phyloP scores from a whole-genome alignment of 1,284 basidiomycete species.

The Volvariella surrecta region DNA sequence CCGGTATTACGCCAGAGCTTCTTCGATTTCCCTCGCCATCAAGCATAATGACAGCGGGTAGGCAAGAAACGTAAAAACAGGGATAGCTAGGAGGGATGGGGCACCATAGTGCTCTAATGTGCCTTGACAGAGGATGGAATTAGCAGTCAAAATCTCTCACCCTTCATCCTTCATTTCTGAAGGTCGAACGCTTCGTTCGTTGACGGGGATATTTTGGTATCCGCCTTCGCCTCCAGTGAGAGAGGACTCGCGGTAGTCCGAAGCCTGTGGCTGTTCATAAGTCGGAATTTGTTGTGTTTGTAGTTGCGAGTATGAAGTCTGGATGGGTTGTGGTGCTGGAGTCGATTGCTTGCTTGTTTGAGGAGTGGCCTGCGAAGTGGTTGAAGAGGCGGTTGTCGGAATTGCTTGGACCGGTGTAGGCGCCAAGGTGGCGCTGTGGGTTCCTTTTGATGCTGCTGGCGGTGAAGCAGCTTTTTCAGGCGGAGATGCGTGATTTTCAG shows the following conservation, averaged over 20 bases:
- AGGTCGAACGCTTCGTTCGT: constrained; percentile 69
- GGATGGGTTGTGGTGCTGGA: constrained; percentile 15
- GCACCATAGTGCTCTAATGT: constrained; percentile 5
- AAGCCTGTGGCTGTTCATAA: constrained; percentile 53
- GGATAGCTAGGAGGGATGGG: neutral
- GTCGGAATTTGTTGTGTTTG: constrained; percentile 65
- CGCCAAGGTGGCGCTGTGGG: neutral
- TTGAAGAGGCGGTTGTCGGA: constrained; percentile 8
- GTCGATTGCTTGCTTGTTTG: constrained; percentile 11
- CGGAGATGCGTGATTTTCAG: constrained; percentile 7
- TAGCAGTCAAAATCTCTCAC: constrained; percentile 50
- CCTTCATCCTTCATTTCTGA: constrained; percentile 99
- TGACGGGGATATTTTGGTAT: constrained; percentile 36
- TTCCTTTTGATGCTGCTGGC: neutral
- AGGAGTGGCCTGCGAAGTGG: neutral
- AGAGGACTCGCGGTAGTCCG: constrained; percentile 37
- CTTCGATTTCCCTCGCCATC: too few species aligned
- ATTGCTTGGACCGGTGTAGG: neutral
- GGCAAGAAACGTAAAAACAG: too few species aligned
- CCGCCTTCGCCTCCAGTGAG: constrained; percentile 27
- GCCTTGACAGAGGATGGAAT: constrained; percentile 21
- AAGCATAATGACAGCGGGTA: too few species aligned
- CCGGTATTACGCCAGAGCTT: neutral
- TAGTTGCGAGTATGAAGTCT: constrained; percentile 19
- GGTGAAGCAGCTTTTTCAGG: constrained; percentile 6